Conservation (phyloP, 2,329 filamentous ascomycete species). For the Pseudogymnoascus destructans region DNA sequence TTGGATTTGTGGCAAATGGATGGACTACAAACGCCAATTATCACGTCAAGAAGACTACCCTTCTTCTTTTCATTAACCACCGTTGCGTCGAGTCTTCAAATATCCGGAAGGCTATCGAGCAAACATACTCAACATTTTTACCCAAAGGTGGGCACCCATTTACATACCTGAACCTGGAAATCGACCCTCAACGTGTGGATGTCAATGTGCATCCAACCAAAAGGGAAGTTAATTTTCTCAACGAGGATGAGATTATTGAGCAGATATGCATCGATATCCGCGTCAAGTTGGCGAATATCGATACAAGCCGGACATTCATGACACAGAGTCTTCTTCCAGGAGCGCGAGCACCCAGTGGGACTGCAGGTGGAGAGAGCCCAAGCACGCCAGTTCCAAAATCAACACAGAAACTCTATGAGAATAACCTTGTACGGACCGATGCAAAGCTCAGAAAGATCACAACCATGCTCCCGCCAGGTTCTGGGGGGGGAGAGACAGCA, state of each 20-base stretch:
- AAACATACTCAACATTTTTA: conserved; percentile 74
- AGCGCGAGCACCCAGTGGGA: conserved; percentile 30
- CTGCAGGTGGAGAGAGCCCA: conserved; percentile 14
- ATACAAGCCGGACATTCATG: conserved; percentile 87
- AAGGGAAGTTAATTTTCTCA: conserved; percentile 89
- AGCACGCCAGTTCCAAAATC: conserved; percentile 20
- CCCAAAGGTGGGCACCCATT: conserved; percentile 94
- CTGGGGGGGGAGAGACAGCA: conserved; percentile 18
- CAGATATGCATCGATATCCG: conserved; percentile 71
- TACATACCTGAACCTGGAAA: conserved; percentile 80
- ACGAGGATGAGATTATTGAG: conserved; percentile 92
- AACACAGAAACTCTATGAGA: conserved; percentile 56
- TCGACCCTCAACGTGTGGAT: conserved; percentile 83
- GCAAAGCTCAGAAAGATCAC: conserved; percentile 86
- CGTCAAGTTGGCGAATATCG: conserved; percentile 67
- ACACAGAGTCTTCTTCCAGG: conserved; percentile 82
- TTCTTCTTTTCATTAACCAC: conserved; percentile 94
- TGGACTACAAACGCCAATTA: conserved; percentile 91
- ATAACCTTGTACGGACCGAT: conserved; percentile 84
- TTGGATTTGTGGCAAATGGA: conserved; percentile 72
- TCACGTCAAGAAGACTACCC: conserved; percentile 73
- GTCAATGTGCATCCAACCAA: conserved; percentile 98
- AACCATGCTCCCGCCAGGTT: conserved; percentile 66
- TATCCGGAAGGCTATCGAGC: conserved; percentile 82
- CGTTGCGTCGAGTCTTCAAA: conserved; percentile 79